Conservation (phyloP, 2,329 filamentous ascomycete species). For the Ascomycota sp. region DNA sequence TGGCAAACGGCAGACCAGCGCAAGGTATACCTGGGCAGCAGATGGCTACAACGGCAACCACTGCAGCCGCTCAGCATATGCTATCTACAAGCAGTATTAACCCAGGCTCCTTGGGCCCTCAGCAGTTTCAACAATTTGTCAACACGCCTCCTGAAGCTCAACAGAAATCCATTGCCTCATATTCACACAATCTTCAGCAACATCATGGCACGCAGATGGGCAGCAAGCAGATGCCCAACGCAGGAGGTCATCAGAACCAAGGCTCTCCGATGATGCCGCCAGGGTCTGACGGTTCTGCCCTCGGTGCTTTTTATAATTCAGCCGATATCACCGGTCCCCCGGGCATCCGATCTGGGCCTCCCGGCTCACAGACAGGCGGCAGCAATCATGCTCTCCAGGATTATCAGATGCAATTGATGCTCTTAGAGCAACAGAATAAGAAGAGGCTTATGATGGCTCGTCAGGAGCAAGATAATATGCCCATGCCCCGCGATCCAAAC, state of each 20-base stretch:
- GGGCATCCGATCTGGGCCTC: conserved; percentile 36
- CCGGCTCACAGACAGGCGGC: conserved; percentile 22
- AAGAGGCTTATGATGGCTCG: conserved; percentile 69
- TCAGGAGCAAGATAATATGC: conserved; percentile 49
- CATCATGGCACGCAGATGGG: conserved; percentile 67
- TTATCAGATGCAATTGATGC: conserved; percentile 79
- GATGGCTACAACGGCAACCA: conserved; percentile 32
- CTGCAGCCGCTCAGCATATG: conserved; percentile 35
- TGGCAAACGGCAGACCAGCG: conserved; percentile 50
- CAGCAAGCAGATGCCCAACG: conserved; percentile 59
- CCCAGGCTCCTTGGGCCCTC: conserved; percentile 48
- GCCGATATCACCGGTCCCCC: conserved; percentile 35
- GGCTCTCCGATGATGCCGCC: conserved; percentile 66
- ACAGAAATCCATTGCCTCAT: conserved; percentile 71
- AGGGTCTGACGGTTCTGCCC: conserved; percentile 41
- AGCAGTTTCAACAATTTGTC: conserved; percentile 50
- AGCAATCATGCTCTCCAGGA: conserved; percentile 71
- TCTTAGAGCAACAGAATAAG: conserved; percentile 75
- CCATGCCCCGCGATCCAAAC: conserved; percentile 25
- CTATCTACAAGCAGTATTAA: conserved; percentile 54
- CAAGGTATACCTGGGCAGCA: conserved; percentile 55
- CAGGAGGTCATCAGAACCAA: conserved; percentile 50
- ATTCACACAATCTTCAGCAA: conserved; percentile 66
- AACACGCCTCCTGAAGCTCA: conserved; percentile 39
- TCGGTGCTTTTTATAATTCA: conserved; percentile 42